Evolutionary conservation across 2,329 filamentous ascomycete species (phyloP), one percentile per base, ranked within the genome.

Genomic region (Arthroderma sp.): DNA sequence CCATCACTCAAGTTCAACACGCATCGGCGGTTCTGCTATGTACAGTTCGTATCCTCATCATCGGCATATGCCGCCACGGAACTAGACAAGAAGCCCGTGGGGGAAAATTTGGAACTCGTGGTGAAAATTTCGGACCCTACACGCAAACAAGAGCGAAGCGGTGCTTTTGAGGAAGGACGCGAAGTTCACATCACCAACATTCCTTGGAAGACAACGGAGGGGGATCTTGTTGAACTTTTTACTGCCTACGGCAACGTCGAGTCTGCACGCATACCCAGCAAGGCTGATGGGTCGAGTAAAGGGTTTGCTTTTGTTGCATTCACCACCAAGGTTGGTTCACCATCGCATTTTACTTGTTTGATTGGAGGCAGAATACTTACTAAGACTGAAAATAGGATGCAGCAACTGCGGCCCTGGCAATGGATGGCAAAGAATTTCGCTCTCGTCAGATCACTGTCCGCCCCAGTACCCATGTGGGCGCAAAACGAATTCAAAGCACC

Each of bases 11-110:
- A 93, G 60, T 87, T 75, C 62, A 89, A 95, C 56, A 81, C 82
- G 1, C 81, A 85, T 54, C 84, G 91, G 30, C 82, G 91, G 27
- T 98, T 98, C 67, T 95, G 88, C 68, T 98, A 98, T 62, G 73
- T 95, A 5, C 86, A 93, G n/a, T 95, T 95, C 60, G 74, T 79
- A 40, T 77, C 78, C 30, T 64, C 74, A 2, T 71, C 73, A n/a
- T 75, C 77, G 43, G 85, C 87, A 0, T 72, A 77, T 34, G 77
- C 75, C 40, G 88, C 88, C 1, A 82, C 80, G 0, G 67, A 77
- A 47, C 74, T 94, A 40, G 74, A 95, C 56, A 82, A 82, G 28
- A 80, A 73, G 46, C 60, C 79, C 22, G 64, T 94, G 0, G 82
- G 82, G 27, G 78, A 77, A 28, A 74, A 76, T 29, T 80, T 80